Evolutionary conservation across 306 rosid genomes (phyloP).

Genomic region (Heteromeles arbutifolia): DNA sequence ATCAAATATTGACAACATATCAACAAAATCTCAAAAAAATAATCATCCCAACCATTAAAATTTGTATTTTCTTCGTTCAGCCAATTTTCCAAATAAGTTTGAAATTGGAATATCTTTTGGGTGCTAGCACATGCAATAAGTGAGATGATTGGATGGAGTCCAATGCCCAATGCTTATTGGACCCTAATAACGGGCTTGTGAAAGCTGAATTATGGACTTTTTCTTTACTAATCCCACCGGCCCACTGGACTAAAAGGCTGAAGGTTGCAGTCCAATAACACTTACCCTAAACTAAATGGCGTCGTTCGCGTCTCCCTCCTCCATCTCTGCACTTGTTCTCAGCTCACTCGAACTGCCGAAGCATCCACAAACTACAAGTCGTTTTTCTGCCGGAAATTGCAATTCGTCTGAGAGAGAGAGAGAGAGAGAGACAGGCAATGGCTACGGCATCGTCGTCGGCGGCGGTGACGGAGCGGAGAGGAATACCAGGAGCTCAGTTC

Average conservation of each 20-base stretch:
- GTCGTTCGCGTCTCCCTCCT: not conserved
- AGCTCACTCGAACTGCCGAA: not conserved
- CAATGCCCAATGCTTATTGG: not conserved
- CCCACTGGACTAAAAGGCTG: not conserved
- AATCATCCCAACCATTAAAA: no score
- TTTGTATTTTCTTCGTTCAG: no score
- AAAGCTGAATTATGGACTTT: not conserved
- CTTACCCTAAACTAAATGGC: not conserved
- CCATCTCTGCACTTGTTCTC: not conserved
- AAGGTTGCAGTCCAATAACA: not conserved
- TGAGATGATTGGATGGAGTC: no score
- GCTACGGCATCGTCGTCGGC: slow-evolving; percentile 38
- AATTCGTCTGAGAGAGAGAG: not conserved
- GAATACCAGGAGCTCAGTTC: slow-evolving; percentile 91
- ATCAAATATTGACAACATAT: not conserved
- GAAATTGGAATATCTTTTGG: no score
- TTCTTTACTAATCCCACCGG: not conserved
- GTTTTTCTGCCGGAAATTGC: not conserved
- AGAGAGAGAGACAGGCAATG: slow-evolving; percentile 19
- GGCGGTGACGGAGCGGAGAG: slow-evolving; percentile 62
- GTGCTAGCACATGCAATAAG: no score
- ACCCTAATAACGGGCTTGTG: not conserved
- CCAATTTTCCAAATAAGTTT: not conserved
- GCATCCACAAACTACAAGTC: not conserved
- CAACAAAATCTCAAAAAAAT: no score